Evolutionary conservation across 2,329 filamentous ascomycete genomes (phyloP).

Genomic region (Curvularia spicifera): DNA sequence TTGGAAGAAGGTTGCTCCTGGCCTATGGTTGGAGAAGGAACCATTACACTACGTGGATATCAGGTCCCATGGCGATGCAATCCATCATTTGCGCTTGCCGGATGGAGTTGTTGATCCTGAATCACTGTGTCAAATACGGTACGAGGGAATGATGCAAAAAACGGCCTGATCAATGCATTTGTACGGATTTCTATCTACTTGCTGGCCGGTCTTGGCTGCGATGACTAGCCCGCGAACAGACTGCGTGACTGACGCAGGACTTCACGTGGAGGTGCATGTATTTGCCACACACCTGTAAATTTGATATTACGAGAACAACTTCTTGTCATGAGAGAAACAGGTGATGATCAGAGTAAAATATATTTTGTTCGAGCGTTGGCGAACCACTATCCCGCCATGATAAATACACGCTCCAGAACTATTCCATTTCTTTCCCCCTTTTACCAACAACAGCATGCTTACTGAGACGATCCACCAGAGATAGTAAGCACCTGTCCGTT

Average conservation of each 20-base stretch:
- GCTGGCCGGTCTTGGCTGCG: no score
- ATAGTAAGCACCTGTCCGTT: slow-evolving; percentile 52
- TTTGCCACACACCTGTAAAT: background rate
- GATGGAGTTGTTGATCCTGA: background rate
- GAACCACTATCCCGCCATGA: background rate
- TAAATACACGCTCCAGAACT: slow-evolving; percentile 6
- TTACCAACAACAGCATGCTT: slow-evolving; percentile 7
- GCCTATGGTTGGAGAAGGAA: no score
- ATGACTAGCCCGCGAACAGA: no score
- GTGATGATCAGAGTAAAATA: background rate
- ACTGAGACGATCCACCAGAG: slow-evolving; percentile 52
- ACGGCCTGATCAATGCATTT: background rate
- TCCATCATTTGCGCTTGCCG: background rate
- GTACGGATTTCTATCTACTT: no score
- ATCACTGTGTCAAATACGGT: background rate
- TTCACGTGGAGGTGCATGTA: no score
- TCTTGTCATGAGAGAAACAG: background rate
- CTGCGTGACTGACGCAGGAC: no score
- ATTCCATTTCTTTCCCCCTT: background rate
- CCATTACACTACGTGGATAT: no score
- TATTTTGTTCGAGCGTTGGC: slow-evolving; percentile 12
- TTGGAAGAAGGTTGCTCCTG: no score
- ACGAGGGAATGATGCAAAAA: background rate
- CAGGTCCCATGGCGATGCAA: background rate
- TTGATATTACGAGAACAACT: no score